A percentile compares a stretch with the other conserved stretches of the same genome.
phyloP scores from a whole-genome alignment of 2,329 filamentous ascomycete genomes.

The Penicillium frequentans region DNA sequence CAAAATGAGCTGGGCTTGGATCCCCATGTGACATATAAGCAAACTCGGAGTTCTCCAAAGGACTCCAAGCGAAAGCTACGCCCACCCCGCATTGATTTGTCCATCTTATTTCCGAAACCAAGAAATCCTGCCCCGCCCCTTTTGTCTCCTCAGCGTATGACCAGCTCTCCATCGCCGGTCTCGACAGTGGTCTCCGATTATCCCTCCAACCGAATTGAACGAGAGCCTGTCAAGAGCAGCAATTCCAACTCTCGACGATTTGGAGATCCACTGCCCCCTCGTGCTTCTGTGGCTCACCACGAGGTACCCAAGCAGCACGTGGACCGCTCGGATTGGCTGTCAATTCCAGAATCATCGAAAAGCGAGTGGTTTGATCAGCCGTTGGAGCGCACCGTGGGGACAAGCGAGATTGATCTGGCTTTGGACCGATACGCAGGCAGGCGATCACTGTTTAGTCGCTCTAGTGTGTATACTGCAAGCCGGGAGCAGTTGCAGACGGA shows the following conservation, averaged over 20 bases:
- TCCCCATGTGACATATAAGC: slow-evolving; percentile 23
- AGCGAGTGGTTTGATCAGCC: slow-evolving; percentile 26
- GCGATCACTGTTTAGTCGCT: slow-evolving; percentile 24
- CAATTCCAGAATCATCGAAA: slow-evolving; percentile 19
- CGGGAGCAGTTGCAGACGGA: slow-evolving; percentile 23
- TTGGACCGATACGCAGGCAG: slow-evolving; percentile 29
- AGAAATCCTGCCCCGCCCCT: slow-evolving; percentile 32
- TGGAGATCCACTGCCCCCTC: slow-evolving; percentile 26
- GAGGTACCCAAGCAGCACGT: slow-evolving; percentile 11
- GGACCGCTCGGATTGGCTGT: slow-evolving; percentile 18
- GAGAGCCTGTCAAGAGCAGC: slow-evolving; percentile 7
- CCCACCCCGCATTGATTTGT: slow-evolving; percentile 43
- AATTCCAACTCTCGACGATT: slow-evolving; percentile 25
- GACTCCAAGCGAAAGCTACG: slow-evolving; percentile 41
- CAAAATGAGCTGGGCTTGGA: slow-evolving; percentile 19
- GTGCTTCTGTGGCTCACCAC: slow-evolving; percentile 9
- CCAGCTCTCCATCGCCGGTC: slow-evolving; percentile 41
- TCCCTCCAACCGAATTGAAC: slow-evolving; percentile 19
- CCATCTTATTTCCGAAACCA: slow-evolving; percentile 44
- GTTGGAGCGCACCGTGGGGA: slow-evolving; percentile 31
- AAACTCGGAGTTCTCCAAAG: slow-evolving; percentile 26
- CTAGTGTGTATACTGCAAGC: slow-evolving; percentile 24
- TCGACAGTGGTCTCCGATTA: slow-evolving; percentile 35
- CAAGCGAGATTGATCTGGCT: slow-evolving; percentile 35
- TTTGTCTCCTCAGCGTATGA: slow-evolving; percentile 44